Percentiles rank a stretch among this genome's conserved stretches.
Evolutionary conservation across 2,329 filamentous ascomycete species (phyloP).

Genomic region (Pseudophaeomoniella oleicola): DNA sequence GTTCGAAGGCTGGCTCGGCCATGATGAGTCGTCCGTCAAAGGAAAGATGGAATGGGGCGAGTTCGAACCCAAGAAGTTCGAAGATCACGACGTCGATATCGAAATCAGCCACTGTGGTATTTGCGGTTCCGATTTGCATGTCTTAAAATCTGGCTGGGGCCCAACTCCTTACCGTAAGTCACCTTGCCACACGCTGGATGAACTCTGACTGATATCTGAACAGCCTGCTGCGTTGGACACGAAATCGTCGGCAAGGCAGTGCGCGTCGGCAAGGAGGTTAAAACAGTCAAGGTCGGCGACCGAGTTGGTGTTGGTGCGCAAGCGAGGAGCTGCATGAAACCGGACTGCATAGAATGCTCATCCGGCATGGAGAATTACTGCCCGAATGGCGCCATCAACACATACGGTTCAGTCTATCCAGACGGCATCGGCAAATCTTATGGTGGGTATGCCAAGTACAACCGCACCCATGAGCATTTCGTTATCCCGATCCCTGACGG

Average conservation of each 20-base stretch:
- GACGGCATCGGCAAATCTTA: conserved; percentile 51
- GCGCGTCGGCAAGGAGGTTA: conserved; percentile 31
- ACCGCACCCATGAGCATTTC: conserved; percentile 62
- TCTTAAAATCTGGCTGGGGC: conserved; percentile 7
- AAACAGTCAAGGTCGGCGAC: conserved; percentile 46
- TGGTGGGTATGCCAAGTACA: conserved; percentile 47
- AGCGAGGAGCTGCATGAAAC: conserved; percentile 34
- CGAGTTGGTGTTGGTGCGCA: conserved; percentile 51
- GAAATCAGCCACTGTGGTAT: conserved; percentile 52
- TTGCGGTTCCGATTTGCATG: too few species aligned
- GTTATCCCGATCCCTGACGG: conserved; percentile 12
- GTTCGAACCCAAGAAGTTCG: conserved; percentile 49
- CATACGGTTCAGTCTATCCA: conserved; percentile 43
- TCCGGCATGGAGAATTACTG: conserved; percentile 28
- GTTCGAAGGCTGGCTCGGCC: conserved; percentile 42
- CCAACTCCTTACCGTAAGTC: conserved; percentile 25
- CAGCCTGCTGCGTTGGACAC: conserved; percentile 45
- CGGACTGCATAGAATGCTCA: conserved; percentile 33
- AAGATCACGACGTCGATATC: conserved; percentile 53
- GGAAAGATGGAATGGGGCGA: conserved; percentile 26
- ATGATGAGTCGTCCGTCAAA: conserved; percentile 29
- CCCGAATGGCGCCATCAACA: conserved; percentile 35
- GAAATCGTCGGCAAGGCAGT: conserved; percentile 49
- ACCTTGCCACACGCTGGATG: too few species aligned
- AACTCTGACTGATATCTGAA: too few species aligned